phyloP scores from a whole-genome alignment of 169 alveolate species.

The Pseudocohnilembus persalinus region DNA sequence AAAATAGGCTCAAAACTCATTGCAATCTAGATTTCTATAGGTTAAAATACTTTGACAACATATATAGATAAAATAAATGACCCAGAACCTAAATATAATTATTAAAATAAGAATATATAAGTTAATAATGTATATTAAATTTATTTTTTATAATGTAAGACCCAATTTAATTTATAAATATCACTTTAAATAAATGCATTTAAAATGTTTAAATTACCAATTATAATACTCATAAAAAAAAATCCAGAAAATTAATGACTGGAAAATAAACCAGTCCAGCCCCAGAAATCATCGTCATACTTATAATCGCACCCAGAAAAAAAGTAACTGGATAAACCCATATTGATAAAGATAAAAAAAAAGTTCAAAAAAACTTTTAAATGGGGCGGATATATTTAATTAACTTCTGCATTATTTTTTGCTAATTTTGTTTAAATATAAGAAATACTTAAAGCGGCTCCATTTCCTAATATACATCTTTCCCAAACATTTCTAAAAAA shows the following conservation, averaged over 20 bases:
- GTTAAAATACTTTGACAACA: conserved; percentile 1
- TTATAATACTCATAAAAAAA: conserved; percentile 5
- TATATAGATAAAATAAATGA: conserved; percentile 1
- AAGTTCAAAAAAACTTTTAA: neutral
- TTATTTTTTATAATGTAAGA: too few relatives aligned
- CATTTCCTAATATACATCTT: conserved; percentile 35
- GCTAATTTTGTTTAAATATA: conserved; percentile 11
- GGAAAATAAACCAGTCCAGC: conserved; percentile 8
- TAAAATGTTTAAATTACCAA: too few relatives aligned
- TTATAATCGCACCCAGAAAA: conserved; percentile 32
- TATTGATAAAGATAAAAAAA: conserved; percentile 21
- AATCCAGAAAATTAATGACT: conserved; percentile 17
- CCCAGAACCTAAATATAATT: neutral
- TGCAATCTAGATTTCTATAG: neutral
- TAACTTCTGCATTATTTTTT: conserved; percentile 9
- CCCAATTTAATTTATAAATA: too few relatives aligned
- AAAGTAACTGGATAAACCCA: conserved; percentile 30
- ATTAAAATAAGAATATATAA: too few relatives aligned
- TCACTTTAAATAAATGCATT: too few relatives aligned
- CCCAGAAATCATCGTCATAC: too few relatives aligned
- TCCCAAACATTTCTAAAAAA: conserved; percentile 25
- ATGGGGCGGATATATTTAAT: conserved; percentile 35
- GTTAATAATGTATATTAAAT: too few relatives aligned
- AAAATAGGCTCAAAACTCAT: conserved; percentile 7
- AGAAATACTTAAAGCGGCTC: conserved; percentile 12